Evolutionary conservation across 2,329 filamentous ascomycete genomes (phyloP), one percentile per base, ranked within the genome.

Genomic region (Phaeophleospora eucalypticola): DNA sequence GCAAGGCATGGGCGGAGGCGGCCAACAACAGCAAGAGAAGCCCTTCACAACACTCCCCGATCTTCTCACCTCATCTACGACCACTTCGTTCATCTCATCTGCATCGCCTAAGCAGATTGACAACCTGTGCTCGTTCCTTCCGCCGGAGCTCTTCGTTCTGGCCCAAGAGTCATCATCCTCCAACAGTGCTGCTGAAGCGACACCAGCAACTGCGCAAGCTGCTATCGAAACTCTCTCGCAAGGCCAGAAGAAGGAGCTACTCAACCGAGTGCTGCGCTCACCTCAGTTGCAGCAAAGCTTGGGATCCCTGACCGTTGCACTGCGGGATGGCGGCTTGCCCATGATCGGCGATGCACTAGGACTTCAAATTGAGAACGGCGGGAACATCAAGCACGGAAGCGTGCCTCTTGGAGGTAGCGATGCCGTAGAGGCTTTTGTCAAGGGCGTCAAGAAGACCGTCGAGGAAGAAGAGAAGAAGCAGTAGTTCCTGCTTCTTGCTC

Each of bases 201-300:
- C 56, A 1, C 54, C 59, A 18, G 84, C 82, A 45, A 80, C 82
- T 2, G 78, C 84, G n/a, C 76, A 84, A 58, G 83, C 84, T 33
- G 88, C 87, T 20, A 82, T 88, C 54, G 78, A 84, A 50, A 83
- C 86, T 4, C 77, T 96, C 60, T 84, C 80, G 44, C 66, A 84
- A 6, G 77, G 77, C 2, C 84, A 93, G 65, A 97, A 97, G 75
- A 88, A 86, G 62, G 75, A 78, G 17, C 79, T 97, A 10, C 69
- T 98, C 36, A 84, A 83, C 65, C 85, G 84, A 63, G 89, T 97
- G 6, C 71, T 97, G 12, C 81, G 87, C 54, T 94, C 87, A 56
- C 91, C 93, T 15, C 93, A 98, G 64, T 89, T 98, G 62, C 81
- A 82, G 51, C 93, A 97, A 67, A 91, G 88, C 57, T 71, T 96